A percentile compares a stretch with the other conserved stretches of the same genome.
phyloP scores from a whole-genome alignment of 805 yeast genomes.

The Barnettozyma pratensis region DNA sequence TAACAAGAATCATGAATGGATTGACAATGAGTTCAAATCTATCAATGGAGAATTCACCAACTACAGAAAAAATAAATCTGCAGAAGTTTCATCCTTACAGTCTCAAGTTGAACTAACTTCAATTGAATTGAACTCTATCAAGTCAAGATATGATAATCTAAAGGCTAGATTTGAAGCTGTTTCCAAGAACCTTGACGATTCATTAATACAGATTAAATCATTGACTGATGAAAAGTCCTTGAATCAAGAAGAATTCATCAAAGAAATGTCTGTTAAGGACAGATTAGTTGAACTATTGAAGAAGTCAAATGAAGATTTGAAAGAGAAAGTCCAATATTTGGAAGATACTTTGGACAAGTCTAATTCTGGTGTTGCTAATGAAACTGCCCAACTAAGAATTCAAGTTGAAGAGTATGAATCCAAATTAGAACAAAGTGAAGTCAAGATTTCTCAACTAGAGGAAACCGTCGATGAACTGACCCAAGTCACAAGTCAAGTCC shows the following conservation, averaged over 20 bases:
- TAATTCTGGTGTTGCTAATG: conserved; percentile 34
- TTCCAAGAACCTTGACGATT: conserved; percentile 35
- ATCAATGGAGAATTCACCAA: conserved; percentile 27
- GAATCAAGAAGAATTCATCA: conserved; percentile 45
- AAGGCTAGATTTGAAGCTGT: conserved; percentile 32
- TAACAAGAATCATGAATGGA: conserved; percentile 35
- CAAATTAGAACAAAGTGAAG: conserved; percentile 43
- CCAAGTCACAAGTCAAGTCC: conserved; percentile 12
- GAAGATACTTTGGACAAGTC: conserved; percentile 34
- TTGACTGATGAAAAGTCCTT: conserved; percentile 38
- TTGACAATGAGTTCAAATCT: conserved; percentile 34
- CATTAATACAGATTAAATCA: conserved; percentile 40
- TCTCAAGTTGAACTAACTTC: conserved; percentile 24
- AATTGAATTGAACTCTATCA: conserved; percentile 28
- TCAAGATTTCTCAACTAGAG: conserved; percentile 37
- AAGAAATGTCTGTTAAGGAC: conserved; percentile 58
- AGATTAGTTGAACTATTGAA: conserved; percentile 54
- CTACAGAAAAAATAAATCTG: conserved; percentile 24
- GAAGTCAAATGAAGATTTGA: conserved; percentile 45
- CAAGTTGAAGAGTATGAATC: conserved; percentile 51
- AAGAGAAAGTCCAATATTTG: conserved; percentile 46
- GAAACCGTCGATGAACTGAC: conserved; percentile 39
- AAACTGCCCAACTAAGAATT: conserved; percentile 52
- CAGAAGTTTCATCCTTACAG: conserved; percentile 24
- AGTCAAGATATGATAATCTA: conserved; percentile 27